Base-by-base conservation (phyloP, 1,284 basidiomycete species). In the Psilocybe mexicana region DNA sequence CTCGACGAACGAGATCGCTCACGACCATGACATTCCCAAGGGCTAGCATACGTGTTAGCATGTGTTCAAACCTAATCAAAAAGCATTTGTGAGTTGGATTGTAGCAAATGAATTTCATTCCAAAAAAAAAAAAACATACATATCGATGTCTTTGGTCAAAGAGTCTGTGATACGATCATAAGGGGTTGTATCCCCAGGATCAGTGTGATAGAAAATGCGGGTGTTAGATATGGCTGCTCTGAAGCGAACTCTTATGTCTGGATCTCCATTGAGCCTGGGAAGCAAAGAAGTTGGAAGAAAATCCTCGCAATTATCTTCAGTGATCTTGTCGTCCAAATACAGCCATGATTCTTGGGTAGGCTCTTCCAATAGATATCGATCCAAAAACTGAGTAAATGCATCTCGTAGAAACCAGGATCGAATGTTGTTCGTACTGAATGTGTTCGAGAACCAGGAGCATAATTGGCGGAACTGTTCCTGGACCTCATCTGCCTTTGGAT, bases 191-290 rank as follows among this genome's bases (percentile, higher is more conserved):
- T 63, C 4, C 68, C 55, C 2, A 64, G 62, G 30, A 4, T 33
- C 5, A 8, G 30, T 2, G 69, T 59, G 7, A 61, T 76, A 69
- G 64, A 92, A 88, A 23, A 93, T 70, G 3, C 76, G 76, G 2
- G 91, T 84, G 30, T 82, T 84, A 5, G 86, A 77, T 2, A 82
- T 74, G 1, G 91, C 88, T 1, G 84, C 84, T 24, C 92, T 86
- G 64, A 94, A 90, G 5, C 96, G 88, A 35, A 97, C 88, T 25
- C 94, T 85, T n/a, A 91, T 85, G 70, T 98, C 96, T 45, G 75
- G 70, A 70, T 98, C 96, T 18, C 70, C 67, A 25, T 81, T 79
- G 59, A 92, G 68, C 12, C 67, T 68, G 6, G 80, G 81, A 38
- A 93, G 74, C 48, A 90, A 69, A 25, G 58, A 62, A 38, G 76